Evolutionary conservation across 805 yeast genomes (phyloP).

Genomic region (Nakazawaea populi): DNA sequence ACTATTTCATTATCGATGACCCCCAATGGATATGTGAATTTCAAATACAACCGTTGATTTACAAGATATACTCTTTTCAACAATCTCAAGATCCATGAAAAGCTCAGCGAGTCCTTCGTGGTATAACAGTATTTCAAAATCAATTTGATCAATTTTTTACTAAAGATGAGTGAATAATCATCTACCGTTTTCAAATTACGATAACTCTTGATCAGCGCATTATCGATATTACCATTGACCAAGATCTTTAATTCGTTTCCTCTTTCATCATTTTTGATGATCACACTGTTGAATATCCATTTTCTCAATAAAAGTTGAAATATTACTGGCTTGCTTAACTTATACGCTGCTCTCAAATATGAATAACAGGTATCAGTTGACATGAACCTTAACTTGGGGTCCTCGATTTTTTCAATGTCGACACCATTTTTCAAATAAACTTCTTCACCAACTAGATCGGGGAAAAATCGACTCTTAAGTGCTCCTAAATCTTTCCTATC

Average conservation of each 20-base stretch:
- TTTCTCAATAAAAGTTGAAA: slow-evolving; percentile 3
- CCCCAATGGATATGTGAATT: slow-evolving; percentile 3
- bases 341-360: neutral
- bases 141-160: slow-evolving; percentile 1
- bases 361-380: neutral
- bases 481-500: neutral
- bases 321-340: neutral
- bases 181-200: slow-evolving; percentile 2
- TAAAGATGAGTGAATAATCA: slow-evolving; percentile 2
- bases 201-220: neutral
- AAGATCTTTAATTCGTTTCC: neutral
- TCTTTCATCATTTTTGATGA: neutral
- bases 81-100: neutral
- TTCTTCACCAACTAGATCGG: neutral
- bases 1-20: slow-evolving; percentile 9
- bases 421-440: neutral
- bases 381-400: neutral
- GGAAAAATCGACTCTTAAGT: slow-evolving; percentile 1
- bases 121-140: slow-evolving; percentile 6
- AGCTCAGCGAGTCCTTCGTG: neutral
- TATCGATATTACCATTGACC: neutral
- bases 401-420: neutral
- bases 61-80: neutral
- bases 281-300: slow-evolving; percentile 5
- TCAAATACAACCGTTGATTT: slow-evolving; percentile 4